Evolutionary conservation across 768 basidiomycete species (phyloP), one percentile per base, ranked within the genome.

Genomic region (Lentinula sp.): DNA sequence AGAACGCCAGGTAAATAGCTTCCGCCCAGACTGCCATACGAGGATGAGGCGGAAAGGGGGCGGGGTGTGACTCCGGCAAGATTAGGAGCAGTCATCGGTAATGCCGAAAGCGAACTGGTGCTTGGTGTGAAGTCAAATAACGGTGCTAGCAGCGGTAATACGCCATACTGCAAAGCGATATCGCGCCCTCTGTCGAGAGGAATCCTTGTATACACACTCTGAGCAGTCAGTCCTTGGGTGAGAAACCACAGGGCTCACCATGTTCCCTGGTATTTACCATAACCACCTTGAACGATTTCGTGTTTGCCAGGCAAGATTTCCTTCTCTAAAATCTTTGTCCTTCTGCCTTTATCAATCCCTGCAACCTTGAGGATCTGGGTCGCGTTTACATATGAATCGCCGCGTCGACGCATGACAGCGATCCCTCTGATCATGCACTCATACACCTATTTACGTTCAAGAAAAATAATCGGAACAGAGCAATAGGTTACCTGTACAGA

Each of bases 341-440:
- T 83, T 48, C 90, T 85, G 1, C 95, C 95, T 74, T 99, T 99
- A 78, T 96, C 94, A 63, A 98, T 91, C 45, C 97, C 97, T 6
- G 96, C 95, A 42, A 99, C 96, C 76, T 99, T 99, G 66, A 99
- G 85, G 63, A 99, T 98, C 74, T 99, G 97, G 2, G 97, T 98
- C 67, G 97, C 97, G 79, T 99, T 99, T 65, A 99, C 91, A 72
- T 84, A 98, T 68, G 93, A 94, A 75, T 98, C 97, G 57, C 85
- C 85, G 68, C 95, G 86, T 70, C 97, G 81, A 57, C 96, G 87
- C 97, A 99, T 99, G 66, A 99, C 96, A 1, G 96, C 96, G 70
- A 98, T 98, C 42, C 95, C 95, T 68, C 96, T 84, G 66, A 97
- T 90, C 93, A 98, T 97, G 70, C 94, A 96, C 75, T 98, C 95